These are phyloP conservation scores for Fusarium mexicanum DNA, from an alignment of 2,329 filamentous ascomycete species.

Conservation along the genomic window DNA sequence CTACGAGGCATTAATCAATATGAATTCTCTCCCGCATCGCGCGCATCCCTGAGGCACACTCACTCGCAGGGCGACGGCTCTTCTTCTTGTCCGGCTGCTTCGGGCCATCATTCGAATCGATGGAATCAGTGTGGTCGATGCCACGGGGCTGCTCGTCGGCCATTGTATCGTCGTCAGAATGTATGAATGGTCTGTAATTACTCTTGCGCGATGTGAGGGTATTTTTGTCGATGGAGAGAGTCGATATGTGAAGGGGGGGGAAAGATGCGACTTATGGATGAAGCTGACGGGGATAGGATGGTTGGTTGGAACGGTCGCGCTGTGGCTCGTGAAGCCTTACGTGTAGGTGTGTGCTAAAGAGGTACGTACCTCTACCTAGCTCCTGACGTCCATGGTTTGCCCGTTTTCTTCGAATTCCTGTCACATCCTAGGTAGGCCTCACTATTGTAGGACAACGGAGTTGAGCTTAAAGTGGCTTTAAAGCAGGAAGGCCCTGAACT, in stretches of 20 bases:
- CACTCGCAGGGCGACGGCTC: slow-evolving; percentile 91
- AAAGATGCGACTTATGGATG: slow-evolving; percentile 24
- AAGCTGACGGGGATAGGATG: slow-evolving; percentile 30
- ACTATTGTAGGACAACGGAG: background rate
- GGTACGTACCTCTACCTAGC: slow-evolving; percentile 12
- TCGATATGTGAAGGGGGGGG: slow-evolving; percentile 7
- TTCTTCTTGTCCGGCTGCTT: slow-evolving; percentile 80
- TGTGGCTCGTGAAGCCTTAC: slow-evolving; percentile 32
- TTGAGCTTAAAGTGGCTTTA: background rate
- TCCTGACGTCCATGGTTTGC: background rate
- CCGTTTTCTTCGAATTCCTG: background rate
- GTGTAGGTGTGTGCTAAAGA: slow-evolving; percentile 11
- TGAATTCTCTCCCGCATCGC: background rate
- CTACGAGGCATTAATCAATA: slow-evolving; percentile 56
- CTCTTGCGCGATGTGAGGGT: slow-evolving; percentile 20
- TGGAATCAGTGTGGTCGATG: slow-evolving; percentile 61
- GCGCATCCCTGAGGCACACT: slow-evolving; percentile 43
- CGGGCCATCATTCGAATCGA: slow-evolving; percentile 63
- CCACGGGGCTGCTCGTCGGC: slow-evolving; percentile 56
- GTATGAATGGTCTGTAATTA: background rate
- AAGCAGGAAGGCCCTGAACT: background rate
- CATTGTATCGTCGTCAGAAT: slow-evolving; percentile 51
- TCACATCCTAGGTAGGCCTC: background rate
- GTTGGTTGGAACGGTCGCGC: slow-evolving; percentile 16
- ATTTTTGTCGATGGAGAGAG: slow-evolving; percentile 16